Conservation (phyloP, 2,329 filamentous ascomycete genomes). For the Chrysosporium queenslandicum region DNA sequence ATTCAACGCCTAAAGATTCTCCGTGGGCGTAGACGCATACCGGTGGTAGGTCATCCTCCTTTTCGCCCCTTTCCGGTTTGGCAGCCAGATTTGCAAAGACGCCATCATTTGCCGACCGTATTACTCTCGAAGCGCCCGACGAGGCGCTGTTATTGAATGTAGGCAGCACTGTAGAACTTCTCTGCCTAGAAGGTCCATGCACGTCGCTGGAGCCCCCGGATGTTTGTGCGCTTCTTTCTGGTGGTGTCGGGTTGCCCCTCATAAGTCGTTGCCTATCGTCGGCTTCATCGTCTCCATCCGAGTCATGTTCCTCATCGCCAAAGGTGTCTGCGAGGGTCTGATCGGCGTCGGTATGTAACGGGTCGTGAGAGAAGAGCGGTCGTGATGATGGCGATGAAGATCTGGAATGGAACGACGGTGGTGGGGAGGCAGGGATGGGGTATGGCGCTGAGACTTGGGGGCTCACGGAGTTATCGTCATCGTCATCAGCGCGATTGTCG, state of each 20-base stretch:
- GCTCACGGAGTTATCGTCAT: conserved; percentile 25
- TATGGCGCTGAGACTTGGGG: conserved; percentile 24
- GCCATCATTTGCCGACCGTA: conserved; percentile 60
- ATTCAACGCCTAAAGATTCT: no score
- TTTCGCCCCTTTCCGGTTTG: conserved; percentile 71
- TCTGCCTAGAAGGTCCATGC: neutral
- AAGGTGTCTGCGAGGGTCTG: conserved; percentile 87
- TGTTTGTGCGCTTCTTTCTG: neutral
- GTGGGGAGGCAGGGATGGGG: conserved; percentile 34
- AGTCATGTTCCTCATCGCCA: conserved; percentile 67
- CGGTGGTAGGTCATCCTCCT: conserved; percentile 83
- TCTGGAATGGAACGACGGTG: conserved; percentile 79
- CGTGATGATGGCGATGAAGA: conserved; percentile 55
- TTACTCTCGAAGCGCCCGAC: conserved; percentile 20
- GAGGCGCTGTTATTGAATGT: neutral
- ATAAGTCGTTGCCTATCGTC: conserved; percentile 83
- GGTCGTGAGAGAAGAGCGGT: conserved; percentile 45
- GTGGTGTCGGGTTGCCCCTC: conserved; percentile 46
- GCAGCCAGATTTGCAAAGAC: conserved; percentile 93
- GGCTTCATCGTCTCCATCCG: conserved; percentile 57
- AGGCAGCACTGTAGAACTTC: neutral
- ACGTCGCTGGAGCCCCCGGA: neutral
- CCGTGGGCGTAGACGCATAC: conserved; percentile 61
- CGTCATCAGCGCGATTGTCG: conserved; percentile 37
- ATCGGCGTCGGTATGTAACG: conserved; percentile 51